These are phyloP conservation scores for Plasmodium yoelii DNA, from an alignment of 169 alveolate species.

Conservation along the genomic window DNA sequence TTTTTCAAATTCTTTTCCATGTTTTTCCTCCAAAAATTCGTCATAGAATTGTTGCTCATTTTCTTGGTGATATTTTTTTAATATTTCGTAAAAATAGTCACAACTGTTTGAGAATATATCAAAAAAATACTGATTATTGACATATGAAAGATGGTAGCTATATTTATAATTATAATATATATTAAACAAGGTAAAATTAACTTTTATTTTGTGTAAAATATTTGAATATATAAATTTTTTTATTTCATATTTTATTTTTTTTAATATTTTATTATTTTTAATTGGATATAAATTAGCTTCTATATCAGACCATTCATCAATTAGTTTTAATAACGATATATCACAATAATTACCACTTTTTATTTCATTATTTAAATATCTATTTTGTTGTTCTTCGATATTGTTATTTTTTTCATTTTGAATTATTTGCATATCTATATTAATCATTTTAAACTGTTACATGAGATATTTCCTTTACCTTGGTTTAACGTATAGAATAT, in stretches of 20 bases:
- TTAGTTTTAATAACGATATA: slow-evolving; percentile 16
- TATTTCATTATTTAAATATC: background rate
- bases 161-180: slow-evolving; percentile 45
- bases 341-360: background rate
- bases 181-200: slow-evolving; percentile 16
- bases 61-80: slow-evolving; percentile 20
- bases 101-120: background rate
- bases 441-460: background rate
- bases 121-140: slow-evolving; percentile 15
- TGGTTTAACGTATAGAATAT: too few species aligned
- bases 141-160: slow-evolving; percentile 21
- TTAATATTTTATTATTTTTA: slow-evolving; percentile 10
- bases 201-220: slow-evolving; percentile 31
- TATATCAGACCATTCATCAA: slow-evolving; percentile 51
- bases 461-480: background rate
- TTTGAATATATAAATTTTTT: slow-evolving; percentile 42
- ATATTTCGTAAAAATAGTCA: background rate
- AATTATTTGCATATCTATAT: background rate
- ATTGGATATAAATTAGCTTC: slow-evolving; percentile 38
- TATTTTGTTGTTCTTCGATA: background rate
- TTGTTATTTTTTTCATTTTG: too few species aligned
- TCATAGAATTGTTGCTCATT: background rate
- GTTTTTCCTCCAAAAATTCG: background rate
- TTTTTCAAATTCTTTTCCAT: background rate
- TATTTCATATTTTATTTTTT: slow-evolving; percentile 29